Evolutionary conservation across 2,329 filamentous ascomycete species (phyloP).

Genomic region (Diaporthe caulivora): DNA sequence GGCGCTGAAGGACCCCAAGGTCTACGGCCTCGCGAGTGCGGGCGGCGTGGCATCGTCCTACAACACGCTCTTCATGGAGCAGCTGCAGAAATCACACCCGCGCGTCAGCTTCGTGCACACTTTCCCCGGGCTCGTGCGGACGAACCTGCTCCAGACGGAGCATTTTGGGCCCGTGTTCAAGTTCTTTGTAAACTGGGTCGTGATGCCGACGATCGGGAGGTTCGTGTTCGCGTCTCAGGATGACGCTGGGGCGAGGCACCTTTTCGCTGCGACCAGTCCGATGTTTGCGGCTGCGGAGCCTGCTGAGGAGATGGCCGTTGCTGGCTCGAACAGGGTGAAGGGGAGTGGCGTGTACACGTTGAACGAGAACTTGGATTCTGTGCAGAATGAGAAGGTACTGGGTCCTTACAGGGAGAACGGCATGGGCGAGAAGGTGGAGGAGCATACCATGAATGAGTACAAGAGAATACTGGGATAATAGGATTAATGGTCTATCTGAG

Average conservation of each 20-base stretch:
- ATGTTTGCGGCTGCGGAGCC: constrained; percentile 18
- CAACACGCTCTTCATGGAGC: constrained; percentile 60
- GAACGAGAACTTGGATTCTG: constrained; percentile 2
- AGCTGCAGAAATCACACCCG: constrained; percentile 57
- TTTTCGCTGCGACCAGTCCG: not conserved
- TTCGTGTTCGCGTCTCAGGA: constrained; percentile 8
- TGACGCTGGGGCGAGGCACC: constrained; percentile 16
- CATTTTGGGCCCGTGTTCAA: constrained; percentile 8
- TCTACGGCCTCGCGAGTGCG: constrained; percentile 49
- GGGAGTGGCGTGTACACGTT: constrained; percentile 17
- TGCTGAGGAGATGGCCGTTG: constrained; percentile 15
- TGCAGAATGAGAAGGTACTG: constrained; percentile 11
- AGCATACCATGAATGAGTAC: constrained; percentile 16
- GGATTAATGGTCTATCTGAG: not conserved
- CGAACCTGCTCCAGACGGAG: constrained; percentile 3
- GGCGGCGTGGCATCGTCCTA: constrained; percentile 60
- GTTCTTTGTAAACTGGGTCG: constrained; percentile 2
- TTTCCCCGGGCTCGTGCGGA: constrained; percentile 47
- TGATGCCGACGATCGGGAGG: constrained; percentile 13
- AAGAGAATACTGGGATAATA: constrained; percentile 4
- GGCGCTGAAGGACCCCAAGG: constrained; percentile 52
- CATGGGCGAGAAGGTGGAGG: not conserved
- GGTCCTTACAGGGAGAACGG: constrained; percentile 15
- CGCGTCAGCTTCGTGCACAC: constrained; percentile 51
- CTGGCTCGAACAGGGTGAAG: not conserved